Evolutionary conservation across 2,329 filamentous ascomycete species (phyloP).

Genomic region (Fusarium pseudonygamai): DNA sequence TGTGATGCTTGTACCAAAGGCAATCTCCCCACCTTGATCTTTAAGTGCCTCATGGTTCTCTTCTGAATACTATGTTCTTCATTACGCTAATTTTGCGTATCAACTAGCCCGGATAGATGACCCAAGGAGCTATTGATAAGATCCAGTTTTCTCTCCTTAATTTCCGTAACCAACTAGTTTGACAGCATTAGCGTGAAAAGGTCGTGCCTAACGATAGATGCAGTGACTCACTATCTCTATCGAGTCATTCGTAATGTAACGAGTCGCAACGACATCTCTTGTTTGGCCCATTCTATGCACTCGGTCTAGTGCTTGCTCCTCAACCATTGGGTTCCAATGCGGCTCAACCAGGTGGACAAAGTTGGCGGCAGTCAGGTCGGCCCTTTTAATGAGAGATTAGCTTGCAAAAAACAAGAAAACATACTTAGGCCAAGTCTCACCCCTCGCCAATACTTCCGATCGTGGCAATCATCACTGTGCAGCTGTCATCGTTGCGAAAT

Average conservation of each 20-base stretch:
- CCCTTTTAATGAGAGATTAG: too few relatives aligned
- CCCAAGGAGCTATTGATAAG: background rate
- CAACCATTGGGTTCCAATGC: background rate
- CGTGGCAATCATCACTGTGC: background rate
- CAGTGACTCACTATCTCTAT: background rate
- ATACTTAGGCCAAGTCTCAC: background rate
- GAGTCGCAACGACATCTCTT: background rate
- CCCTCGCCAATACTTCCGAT: background rate
- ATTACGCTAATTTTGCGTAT: background rate
- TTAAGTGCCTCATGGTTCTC: too few relatives aligned
- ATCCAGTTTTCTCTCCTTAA: background rate
- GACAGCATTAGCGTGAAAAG: background rate
- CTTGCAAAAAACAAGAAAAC: too few relatives aligned
- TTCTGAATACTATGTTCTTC: too few relatives aligned
- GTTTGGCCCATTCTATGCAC: background rate
- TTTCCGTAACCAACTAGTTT: background rate
- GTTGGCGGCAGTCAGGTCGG: background rate
- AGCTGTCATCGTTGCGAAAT: background rate
- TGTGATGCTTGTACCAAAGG: too few relatives aligned
- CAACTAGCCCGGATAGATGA: background rate
- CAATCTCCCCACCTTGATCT: too few relatives aligned
- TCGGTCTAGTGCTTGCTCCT: background rate
- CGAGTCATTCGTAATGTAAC: background rate
- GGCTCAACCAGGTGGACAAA: background rate
- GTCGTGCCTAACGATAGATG: accelerated